Evolutionary conservation across 129 eudicot genomes (phyloP), one percentile per base, ranked within the genome.

Genomic region (Ambrosia trifida): DNA sequence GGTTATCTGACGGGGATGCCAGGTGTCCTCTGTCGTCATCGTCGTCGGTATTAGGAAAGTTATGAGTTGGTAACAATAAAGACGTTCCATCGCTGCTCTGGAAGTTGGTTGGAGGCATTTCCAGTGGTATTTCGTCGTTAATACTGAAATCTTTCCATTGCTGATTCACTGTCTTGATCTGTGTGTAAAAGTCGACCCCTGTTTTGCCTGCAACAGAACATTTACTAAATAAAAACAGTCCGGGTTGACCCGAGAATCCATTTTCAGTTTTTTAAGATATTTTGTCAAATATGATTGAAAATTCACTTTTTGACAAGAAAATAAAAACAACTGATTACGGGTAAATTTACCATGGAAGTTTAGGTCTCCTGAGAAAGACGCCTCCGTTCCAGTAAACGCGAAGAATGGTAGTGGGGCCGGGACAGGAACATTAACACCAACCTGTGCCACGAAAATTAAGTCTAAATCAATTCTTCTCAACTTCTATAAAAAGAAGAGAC

Each of bases 321-420:
- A 76, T 2, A 51, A 4, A 4, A 68, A 33, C 35, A 16, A 31
- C 20, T 13, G n/a, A 41, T 47, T 11, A 45, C 16, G 16, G 16
- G 76, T 51, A 14, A 57, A 20, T 38, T 46, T 33, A 95, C 99
- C 97, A 24, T 86, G 94, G 87, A 86, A 95, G 62, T 95, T 90
- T 35, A 95, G 89, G 73, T 95, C 96, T 49, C 97, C 99, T 8
- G 97, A 91, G 31, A 88, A 95, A 16, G 99, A 95, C 53, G 97
- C 99, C 82, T 90, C 93, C 53, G 90, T 83, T 68, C 99, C 99
- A 2, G 96, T 90, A 64, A 95, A 95, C 3, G 97, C 88, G 74
- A 90, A 95, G 82, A 95, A 90, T 7, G 99, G 99, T 11, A 95
- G 78, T 4, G 99, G 99, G 59, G 84, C 89, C 7, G 97, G 99